A percentile compares a stretch with the other conserved stretches of the same genome.
Evolutionary conservation across 2,329 filamentous ascomycete genomes (phyloP).

Genomic region (Alternaria sp.): DNA sequence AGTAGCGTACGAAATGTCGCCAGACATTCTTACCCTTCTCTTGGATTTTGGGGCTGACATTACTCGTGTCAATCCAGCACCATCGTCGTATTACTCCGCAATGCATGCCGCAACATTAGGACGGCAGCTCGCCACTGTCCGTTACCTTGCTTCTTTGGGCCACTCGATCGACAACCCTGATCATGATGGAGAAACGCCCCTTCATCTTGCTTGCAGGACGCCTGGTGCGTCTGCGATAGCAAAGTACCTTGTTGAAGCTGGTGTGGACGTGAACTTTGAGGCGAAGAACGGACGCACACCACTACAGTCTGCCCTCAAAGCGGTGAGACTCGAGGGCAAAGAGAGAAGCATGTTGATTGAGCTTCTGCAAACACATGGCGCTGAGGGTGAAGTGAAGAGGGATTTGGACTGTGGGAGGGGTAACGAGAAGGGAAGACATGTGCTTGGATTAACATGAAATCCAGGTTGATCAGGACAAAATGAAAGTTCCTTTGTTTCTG

Average conservation of each 20-base stretch:
- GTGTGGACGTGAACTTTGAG: slow-evolving; percentile 40
- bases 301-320: slow-evolving; percentile 30
- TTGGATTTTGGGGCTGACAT: slow-evolving; percentile 43
- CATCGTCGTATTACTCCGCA: slow-evolving; percentile 28
- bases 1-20: slow-evolving; percentile 36
- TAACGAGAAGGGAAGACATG: slow-evolving; percentile 28
- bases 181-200: slow-evolving; percentile 36
- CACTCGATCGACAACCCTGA: slow-evolving; percentile 37
- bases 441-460: slow-evolving; percentile 24
- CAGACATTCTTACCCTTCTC: slow-evolving; percentile 29
- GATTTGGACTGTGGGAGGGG: slow-evolving; percentile 21
- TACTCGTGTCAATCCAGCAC: slow-evolving; percentile 17
- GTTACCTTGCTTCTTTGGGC: slow-evolving; percentile 35
- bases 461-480: background rate
- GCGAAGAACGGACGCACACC: slow-evolving; percentile 30
- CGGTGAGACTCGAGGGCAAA: slow-evolving; percentile 26
- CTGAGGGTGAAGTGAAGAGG: slow-evolving; percentile 28
- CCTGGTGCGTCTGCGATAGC: slow-evolving; percentile 34
- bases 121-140: slow-evolving; percentile 31
- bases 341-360: slow-evolving; percentile 40
- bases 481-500: background rate
- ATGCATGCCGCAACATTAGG: slow-evolving; percentile 41
- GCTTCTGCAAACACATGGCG: slow-evolving; percentile 37
- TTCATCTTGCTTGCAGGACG: slow-evolving; percentile 40
- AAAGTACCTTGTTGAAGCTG: slow-evolving; percentile 36